These are phyloP conservation scores for Penicillium dipodomyicola DNA, from an alignment of 495 filamentous ascomycete genomes.

Conservation along the genomic window DNA sequence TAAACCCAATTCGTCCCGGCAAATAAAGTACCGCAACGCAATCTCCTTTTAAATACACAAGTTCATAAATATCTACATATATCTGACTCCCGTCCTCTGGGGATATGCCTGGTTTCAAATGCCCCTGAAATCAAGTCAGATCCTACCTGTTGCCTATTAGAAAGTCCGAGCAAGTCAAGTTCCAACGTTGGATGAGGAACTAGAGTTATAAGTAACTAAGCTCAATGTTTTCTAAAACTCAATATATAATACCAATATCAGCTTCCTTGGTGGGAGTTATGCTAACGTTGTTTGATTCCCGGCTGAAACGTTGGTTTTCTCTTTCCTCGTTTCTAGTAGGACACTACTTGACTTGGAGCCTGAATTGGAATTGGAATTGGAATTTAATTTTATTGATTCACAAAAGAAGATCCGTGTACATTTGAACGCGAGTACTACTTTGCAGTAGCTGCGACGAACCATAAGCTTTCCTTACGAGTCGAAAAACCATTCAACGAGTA, in stretches of 20 bases:
- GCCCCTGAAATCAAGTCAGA: neutral
- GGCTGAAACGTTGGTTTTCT: neutral
- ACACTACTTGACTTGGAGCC: too few species aligned
- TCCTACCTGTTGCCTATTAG: neutral
- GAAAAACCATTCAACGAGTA: conserved; percentile 22
- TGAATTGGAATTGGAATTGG: too few species aligned
- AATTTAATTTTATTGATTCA: too few species aligned
- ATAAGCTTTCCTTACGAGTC: too few species aligned
- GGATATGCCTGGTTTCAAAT: neutral
- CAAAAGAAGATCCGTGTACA: too few species aligned
- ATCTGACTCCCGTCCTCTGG: neutral
- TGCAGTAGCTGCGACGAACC: too few species aligned
- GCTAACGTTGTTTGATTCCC: neutral
- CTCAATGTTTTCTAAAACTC: neutral
- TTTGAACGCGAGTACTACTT: too few species aligned
- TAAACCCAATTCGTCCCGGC: neutral
- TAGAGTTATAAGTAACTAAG: neutral
- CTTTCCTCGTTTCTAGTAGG: too few species aligned
- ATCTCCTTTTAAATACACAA: neutral
- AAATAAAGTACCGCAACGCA: neutral
- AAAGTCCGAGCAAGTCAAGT: neutral
- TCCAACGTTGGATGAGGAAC: neutral
- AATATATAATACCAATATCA: neutral
- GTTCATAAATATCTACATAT: neutral
- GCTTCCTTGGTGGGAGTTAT: neutral